phyloP scores from a whole-genome alignment of 2,329 filamentous ascomycete species.

The Aureobasidium sp. region DNA sequence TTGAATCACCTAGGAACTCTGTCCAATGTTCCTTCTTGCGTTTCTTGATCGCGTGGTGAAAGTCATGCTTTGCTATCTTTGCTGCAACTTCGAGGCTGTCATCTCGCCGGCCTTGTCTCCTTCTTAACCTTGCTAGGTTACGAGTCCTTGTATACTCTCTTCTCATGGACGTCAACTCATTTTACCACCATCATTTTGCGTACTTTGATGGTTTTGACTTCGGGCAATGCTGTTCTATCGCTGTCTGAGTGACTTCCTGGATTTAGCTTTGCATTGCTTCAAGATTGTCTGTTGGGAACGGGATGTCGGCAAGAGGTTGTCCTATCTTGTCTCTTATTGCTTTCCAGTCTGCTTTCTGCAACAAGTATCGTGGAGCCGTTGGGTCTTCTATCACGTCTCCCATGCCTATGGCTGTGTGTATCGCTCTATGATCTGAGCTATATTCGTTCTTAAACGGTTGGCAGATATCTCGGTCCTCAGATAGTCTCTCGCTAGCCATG shows the following conservation, averaged over 20 bases:
- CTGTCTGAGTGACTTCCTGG: too few species aligned
- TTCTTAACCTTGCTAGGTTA: neutral
- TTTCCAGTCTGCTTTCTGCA: too few species aligned
- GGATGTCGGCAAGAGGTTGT: too few species aligned
- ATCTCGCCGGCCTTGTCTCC: neutral
- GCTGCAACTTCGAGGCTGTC: neutral
- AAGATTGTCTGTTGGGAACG: too few species aligned
- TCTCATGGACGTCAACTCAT: neutral
- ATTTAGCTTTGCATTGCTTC: too few species aligned
- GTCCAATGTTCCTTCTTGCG: conserved; percentile 14
- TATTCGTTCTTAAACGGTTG: too few species aligned
- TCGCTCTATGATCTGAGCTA: conserved; percentile 7
- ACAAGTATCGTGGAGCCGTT: too few species aligned
- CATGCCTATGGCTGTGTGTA: neutral
- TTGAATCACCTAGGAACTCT: conserved; percentile 11
- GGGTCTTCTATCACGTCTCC: neutral
- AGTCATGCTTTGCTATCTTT: conserved; percentile 18
- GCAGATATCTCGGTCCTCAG: too few species aligned
- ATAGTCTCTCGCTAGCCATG: too few species aligned
- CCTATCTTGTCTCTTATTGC: too few species aligned
- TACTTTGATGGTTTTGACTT: conserved; percentile 21
- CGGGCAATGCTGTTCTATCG: too few species aligned
- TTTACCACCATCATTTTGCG: conserved; percentile 25
- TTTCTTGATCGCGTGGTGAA: conserved; percentile 18
- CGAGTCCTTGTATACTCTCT: neutral